A percentile compares a stretch with the other conserved stretches of the same genome.
Conservation (phyloP, 1,139 yeast species). For the Pichia sp. region DNA sequence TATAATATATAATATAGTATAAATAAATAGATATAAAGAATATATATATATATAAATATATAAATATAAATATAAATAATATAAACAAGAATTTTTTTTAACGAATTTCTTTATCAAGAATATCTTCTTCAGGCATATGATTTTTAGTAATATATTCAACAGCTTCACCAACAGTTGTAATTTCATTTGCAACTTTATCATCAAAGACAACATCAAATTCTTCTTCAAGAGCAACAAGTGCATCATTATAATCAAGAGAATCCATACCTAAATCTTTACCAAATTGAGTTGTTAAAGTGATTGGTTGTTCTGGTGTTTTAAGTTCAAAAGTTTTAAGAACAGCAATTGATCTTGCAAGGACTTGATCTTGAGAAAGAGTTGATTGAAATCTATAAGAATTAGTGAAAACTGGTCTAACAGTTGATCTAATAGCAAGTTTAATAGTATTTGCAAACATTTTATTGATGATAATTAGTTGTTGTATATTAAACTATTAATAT, state of each 20-base stretch:
- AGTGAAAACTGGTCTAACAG: conserved; percentile 8
- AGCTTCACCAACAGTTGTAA: conserved; percentile 57
- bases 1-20: neutral
- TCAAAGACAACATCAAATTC: conserved; percentile 60
- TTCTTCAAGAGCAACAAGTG: conserved; percentile 59
- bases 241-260: conserved; percentile 58
- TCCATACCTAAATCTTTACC: conserved; percentile 58
- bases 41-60: neutral
- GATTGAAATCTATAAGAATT: conserved; percentile 20
- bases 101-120: conserved; percentile 31
- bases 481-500: too few species aligned
- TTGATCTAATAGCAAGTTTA: conserved; percentile 12
- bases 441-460: conserved; percentile 33
- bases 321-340: conserved; percentile 31
- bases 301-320: conserved; percentile 24
- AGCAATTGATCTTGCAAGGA: conserved; percentile 29
- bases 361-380: conserved; percentile 29
- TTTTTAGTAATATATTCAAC: conserved; percentile 44
- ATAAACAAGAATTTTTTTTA: conserved; percentile 8
- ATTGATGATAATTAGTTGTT: too few species aligned
- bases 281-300: conserved; percentile 42
- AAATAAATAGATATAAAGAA: neutral
- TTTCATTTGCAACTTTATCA: conserved; percentile 55
- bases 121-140: conserved; percentile 29
- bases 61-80: too few species aligned